These are phyloP conservation scores for Lizonia empirigonia DNA, from an alignment of 2,329 filamentous ascomycete species.

Conservation along the genomic window DNA sequence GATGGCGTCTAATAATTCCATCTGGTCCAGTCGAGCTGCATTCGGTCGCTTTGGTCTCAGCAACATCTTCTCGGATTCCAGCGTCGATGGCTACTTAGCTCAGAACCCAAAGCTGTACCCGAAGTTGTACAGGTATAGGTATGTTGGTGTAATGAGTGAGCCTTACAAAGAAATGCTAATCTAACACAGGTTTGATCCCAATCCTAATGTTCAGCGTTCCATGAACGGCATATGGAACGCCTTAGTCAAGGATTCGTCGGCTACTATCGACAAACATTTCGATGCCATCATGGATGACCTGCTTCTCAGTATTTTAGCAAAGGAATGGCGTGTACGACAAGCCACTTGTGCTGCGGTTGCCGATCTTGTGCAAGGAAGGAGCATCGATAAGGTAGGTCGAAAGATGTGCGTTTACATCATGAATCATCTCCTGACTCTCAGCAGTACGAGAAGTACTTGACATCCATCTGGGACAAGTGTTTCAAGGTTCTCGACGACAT, in stretches of 20 bases:
- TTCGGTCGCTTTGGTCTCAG: conserved; percentile 94
- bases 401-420: background rate
- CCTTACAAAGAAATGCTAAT: conserved; percentile 19
- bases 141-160: background rate
- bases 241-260: conserved; percentile 84
- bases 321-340: conserved; percentile 91
- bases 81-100: conserved; percentile 66
- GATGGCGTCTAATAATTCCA: conserved; percentile 90
- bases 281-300: conserved; percentile 88
- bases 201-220: conserved; percentile 86
- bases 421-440: conserved; percentile 9
- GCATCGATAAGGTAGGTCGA: conserved; percentile 52
- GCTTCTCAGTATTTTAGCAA: conserved; percentile 81
- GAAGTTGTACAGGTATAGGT: conserved; percentile 87
- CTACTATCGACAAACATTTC: conserved; percentile 80
- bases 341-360: conserved; percentile 90
- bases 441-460: conserved; percentile 81
- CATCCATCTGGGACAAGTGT: conserved; percentile 81
- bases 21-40: conserved; percentile 95
- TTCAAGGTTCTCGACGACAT: conserved; percentile 96
- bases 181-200: conserved; percentile 76
- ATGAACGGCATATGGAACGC: conserved; percentile 99
- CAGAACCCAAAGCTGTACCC: conserved; percentile 94
- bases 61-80: conserved; percentile 86
- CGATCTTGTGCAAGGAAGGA: conserved; percentile 82